These are phyloP conservation scores for Amanita subjunquillea DNA, from an alignment of 768 basidiomycete genomes.

Conservation along the genomic window DNA sequence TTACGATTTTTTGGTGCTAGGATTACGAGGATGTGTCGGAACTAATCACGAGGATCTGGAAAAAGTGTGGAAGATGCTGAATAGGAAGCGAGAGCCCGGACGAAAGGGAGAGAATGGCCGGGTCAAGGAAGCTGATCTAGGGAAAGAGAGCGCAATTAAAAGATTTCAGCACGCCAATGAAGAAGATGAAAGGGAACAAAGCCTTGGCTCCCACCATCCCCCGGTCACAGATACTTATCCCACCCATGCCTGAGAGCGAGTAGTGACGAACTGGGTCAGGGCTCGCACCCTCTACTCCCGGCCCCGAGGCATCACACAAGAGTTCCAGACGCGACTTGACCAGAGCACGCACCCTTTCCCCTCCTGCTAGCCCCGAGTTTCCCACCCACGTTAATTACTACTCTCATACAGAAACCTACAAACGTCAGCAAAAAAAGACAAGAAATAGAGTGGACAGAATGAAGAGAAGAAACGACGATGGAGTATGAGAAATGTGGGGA, in stretches of 20 bases:
- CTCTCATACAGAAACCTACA: not conserved
- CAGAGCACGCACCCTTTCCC: not conserved
- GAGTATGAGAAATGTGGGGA: not conserved
- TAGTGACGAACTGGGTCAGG: not conserved
- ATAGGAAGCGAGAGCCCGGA: no score
- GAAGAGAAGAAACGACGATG: no score
- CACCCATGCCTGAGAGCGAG: not conserved
- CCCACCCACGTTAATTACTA: not conserved
- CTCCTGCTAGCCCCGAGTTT: not conserved
- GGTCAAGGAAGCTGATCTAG: no score
- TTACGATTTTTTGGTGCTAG: not conserved
- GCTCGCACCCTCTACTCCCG: not conserved
- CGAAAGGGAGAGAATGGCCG: no score
- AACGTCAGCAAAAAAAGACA: not conserved
- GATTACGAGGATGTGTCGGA: no score
- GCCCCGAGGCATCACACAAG: not conserved
- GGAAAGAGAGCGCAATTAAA: no score
- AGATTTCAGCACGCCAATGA: no score
- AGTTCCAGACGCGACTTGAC: not conserved
- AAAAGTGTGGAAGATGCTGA: no score
- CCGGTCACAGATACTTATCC: not conserved
- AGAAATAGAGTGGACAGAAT: not conserved
- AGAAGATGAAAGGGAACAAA: no score
- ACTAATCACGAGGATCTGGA: no score
- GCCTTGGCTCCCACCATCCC: no score